phyloP scores from a whole-genome alignment of 495 filamentous ascomycete species.

The Penicillium egyptiacum region DNA sequence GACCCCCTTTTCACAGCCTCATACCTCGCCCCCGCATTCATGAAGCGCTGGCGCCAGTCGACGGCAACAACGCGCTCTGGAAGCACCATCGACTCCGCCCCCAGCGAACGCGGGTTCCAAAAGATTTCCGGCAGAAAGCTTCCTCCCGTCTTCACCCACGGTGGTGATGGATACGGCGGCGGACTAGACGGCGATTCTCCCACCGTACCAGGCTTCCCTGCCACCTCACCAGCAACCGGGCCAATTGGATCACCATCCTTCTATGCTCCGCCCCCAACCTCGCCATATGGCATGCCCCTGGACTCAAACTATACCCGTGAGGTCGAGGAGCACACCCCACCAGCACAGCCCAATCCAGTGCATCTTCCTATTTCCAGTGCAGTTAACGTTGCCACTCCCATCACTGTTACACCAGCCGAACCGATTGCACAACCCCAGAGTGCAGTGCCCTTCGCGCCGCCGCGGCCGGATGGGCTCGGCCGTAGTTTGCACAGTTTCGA shows the following conservation, averaged over 20 bases:
- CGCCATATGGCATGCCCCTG: slow-evolving; percentile 38
- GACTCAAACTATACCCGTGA: slow-evolving; percentile 41
- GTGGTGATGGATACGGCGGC: slow-evolving; percentile 70
- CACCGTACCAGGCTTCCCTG: slow-evolving; percentile 21
- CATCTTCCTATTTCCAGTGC: slow-evolving; percentile 49
- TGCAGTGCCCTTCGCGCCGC: slow-evolving; percentile 25
- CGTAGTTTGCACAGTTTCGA: slow-evolving; percentile 55
- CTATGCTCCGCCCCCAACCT: slow-evolving; percentile 36
- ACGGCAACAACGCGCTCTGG: slow-evolving; percentile 46
- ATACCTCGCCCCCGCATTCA: slow-evolving; percentile 47
- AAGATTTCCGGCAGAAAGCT: slow-evolving; percentile 71
- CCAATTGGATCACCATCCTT: slow-evolving; percentile 22
- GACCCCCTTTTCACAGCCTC: slow-evolving; percentile 58
- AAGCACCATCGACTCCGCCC: slow-evolving; percentile 33
- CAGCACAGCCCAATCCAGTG: slow-evolving; percentile 50
- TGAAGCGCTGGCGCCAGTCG: slow-evolving; percentile 43
- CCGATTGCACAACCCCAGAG: slow-evolving; percentile 28
- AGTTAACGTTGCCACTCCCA: slow-evolving; percentile 33
- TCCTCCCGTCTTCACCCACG: slow-evolving; percentile 65
- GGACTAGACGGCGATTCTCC: slow-evolving; percentile 29
- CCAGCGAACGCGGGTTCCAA: slow-evolving; percentile 57
- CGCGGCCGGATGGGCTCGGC: slow-evolving; percentile 47
- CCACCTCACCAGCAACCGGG: slow-evolving; percentile 20
- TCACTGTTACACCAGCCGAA: slow-evolving; percentile 25
- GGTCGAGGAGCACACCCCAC: slow-evolving; percentile 30